Evolutionary conservation across 495 filamentous ascomycete species (phyloP).

Genomic region (Aspergillus leporis): DNA sequence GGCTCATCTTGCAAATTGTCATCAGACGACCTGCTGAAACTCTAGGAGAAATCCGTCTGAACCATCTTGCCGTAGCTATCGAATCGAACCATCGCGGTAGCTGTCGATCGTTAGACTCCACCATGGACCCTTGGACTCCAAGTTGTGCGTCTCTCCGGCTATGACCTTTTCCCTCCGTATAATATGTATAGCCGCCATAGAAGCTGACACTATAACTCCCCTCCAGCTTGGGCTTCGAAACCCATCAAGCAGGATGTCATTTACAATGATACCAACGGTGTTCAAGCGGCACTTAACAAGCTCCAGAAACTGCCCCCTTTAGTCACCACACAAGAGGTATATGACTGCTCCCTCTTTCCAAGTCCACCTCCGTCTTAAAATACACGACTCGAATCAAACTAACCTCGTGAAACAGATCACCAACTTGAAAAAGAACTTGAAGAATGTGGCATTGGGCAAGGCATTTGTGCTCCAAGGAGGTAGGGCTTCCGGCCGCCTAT

Average conservation of each 20-base stretch:
- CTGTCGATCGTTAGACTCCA: constrained; percentile 12
- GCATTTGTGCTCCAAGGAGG: constrained; percentile 93
- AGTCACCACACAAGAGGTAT: constrained; percentile 76
- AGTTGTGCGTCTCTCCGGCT: constrained; percentile 26
- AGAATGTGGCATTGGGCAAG: constrained; percentile 86
- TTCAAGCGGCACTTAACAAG: constrained; percentile 67
- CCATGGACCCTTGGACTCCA: constrained; percentile 37
- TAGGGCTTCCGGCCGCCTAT: constrained; percentile 16
- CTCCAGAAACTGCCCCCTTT: constrained; percentile 80
- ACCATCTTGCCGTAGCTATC: background rate
- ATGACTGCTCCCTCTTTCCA: background rate
- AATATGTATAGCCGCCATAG: background rate
- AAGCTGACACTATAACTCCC: background rate
- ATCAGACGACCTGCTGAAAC: no score
- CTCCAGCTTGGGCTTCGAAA: constrained; percentile 77
- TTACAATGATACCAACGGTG: constrained; percentile 67
- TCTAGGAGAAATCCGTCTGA: background rate
- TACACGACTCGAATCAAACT: background rate
- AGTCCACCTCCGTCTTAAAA: background rate
- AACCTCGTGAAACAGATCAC: constrained; percentile 55
- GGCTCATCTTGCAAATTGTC: no score
- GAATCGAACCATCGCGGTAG: background rate
- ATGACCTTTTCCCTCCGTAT: background rate
- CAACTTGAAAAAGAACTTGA: constrained; percentile 71
- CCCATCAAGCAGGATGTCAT: constrained; percentile 88